Conservation (phyloP, 2,329 filamentous ascomycete genomes). For the Cytospora paraplurivora region DNA sequence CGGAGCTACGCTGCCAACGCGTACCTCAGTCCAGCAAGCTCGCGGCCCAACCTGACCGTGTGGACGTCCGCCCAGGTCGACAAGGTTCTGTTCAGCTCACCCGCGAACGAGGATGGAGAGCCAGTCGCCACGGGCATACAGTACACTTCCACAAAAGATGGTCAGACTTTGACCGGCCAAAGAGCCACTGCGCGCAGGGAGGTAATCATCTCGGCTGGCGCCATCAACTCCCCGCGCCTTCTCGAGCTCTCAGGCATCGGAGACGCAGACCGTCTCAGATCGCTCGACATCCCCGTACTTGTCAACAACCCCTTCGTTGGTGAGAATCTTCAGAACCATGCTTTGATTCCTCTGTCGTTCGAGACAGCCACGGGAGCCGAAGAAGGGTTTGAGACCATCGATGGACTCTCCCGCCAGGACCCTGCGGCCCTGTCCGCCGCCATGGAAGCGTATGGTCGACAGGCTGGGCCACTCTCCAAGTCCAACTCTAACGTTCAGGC, state of each 20-base stretch:
- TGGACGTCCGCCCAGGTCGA: too few relatives aligned
- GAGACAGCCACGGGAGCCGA: too few relatives aligned
- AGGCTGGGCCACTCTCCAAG: too few relatives aligned
- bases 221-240: constrained; percentile 33
- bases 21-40: neutral
- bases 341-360: constrained; percentile 21
- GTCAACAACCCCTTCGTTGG: constrained; percentile 43
- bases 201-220: constrained; percentile 40
- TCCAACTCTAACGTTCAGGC: too few relatives aligned
- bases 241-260: constrained; percentile 34
- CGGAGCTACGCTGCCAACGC: neutral
- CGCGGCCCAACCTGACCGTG: neutral
- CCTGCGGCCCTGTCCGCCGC: too few relatives aligned
- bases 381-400: too few relatives aligned
- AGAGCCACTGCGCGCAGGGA: neutral
- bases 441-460: neutral
- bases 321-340: constrained; percentile 44
- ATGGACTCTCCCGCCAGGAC: too few relatives aligned
- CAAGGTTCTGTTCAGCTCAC: too few relatives aligned
- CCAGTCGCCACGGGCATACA: too few relatives aligned
- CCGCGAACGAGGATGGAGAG: too few relatives aligned
- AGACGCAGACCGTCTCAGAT: constrained; percentile 41
- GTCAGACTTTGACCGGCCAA: too few relatives aligned
- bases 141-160: too few relatives aligned
- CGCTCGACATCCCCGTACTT: constrained; percentile 38